A percentile compares a stretch with the other conserved stretches of the same genome.
These are phyloP conservation scores for Mrakia gelida DNA, from an alignment of 768 basidiomycete genomes.

Conservation along the genomic window DNA sequence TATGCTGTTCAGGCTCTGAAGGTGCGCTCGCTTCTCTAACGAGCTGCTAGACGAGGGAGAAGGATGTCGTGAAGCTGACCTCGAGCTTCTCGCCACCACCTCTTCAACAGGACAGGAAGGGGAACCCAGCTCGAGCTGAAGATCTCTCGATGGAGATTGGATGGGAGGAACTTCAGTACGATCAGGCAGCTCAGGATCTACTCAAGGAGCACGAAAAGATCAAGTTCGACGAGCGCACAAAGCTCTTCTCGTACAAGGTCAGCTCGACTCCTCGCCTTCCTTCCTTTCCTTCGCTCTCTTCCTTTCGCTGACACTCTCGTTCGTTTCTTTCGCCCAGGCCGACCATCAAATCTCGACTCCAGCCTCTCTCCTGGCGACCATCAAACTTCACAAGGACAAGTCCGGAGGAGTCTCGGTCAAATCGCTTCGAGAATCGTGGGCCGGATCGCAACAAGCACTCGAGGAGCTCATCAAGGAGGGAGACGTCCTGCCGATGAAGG, in stretches of 20 bases:
- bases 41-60: neutral
- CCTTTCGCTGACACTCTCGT: neutral
- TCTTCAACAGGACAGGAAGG: slow-evolving; percentile 26
- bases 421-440: slow-evolving; percentile 84
- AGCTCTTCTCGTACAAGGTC: slow-evolving; percentile 81
- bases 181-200: slow-evolving; percentile 66
- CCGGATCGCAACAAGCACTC: slow-evolving; percentile 73
- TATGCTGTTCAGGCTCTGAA: slow-evolving; percentile 79
- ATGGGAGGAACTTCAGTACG: slow-evolving; percentile 66
- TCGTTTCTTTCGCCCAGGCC: slow-evolving; percentile 53
- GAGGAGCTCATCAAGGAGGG: slow-evolving; percentile 87
- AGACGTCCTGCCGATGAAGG: slow-evolving; percentile 80
- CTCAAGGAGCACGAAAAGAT: slow-evolving; percentile 79
- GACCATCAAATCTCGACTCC: slow-evolving; percentile 83
- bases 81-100: neutral
- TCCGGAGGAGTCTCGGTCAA: slow-evolving; percentile 82
- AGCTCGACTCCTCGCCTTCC: neutral
- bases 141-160: slow-evolving; percentile 78
- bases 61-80: neutral
- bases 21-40: slow-evolving; percentile 47
- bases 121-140: slow-evolving; percentile 76
- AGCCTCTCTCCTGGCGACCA: slow-evolving; percentile 73
- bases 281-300: slow-evolving; percentile 12
- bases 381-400: slow-evolving; percentile 75
- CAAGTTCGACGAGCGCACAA: slow-evolving; percentile 72